Evolutionary conservation across 139 green algal species (phyloP).

Genomic region (Diplosphaera chodatii): DNA sequence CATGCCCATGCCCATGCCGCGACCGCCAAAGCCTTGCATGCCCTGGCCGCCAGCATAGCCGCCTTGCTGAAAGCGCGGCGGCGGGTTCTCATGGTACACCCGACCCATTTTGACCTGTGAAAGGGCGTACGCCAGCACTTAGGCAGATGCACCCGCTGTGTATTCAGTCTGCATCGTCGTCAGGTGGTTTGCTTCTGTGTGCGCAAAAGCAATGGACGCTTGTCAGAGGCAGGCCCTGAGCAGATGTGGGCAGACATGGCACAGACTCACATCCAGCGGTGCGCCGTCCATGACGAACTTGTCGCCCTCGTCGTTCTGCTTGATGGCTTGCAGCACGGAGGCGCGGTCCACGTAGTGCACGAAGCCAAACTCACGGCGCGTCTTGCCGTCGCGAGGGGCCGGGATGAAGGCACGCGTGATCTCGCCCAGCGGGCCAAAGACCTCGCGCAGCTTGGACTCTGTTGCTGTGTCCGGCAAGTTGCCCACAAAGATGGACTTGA

Average conservation of each 20-base stretch:
- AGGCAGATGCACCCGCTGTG: too few relatives aligned
- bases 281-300: conserved; percentile 43
- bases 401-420: conserved; percentile 50
- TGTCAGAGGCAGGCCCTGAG: too few relatives aligned
- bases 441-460: conserved; percentile 55
- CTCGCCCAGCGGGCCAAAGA: conserved; percentile 66
- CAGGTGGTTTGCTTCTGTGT: too few relatives aligned
- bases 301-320: conserved; percentile 18
- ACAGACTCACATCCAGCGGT: conserved; percentile 36
- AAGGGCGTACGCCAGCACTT: too few relatives aligned
- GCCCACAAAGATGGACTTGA: conserved; percentile 80
- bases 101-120: not conserved
- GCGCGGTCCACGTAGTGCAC: conserved; percentile 73
- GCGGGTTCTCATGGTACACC: not conserved
- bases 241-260: too few relatives aligned
- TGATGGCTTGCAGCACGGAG: conserved; percentile 47
- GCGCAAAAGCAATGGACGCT: too few relatives aligned
- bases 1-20: not conserved
- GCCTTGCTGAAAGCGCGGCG: not conserved
- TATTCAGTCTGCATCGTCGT: too few relatives aligned
- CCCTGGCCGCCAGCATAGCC: not conserved
- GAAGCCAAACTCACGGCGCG: conserved; percentile 73
- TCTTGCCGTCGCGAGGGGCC: conserved; percentile 28
- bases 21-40: too few relatives aligned
- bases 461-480: conserved; percentile 56